Percentiles rank a stretch among this genome's conserved stretches.
phyloP scores from a whole-genome alignment of 2,329 filamentous ascomycete genomes.

The Pyrenochaeta sp. region DNA sequence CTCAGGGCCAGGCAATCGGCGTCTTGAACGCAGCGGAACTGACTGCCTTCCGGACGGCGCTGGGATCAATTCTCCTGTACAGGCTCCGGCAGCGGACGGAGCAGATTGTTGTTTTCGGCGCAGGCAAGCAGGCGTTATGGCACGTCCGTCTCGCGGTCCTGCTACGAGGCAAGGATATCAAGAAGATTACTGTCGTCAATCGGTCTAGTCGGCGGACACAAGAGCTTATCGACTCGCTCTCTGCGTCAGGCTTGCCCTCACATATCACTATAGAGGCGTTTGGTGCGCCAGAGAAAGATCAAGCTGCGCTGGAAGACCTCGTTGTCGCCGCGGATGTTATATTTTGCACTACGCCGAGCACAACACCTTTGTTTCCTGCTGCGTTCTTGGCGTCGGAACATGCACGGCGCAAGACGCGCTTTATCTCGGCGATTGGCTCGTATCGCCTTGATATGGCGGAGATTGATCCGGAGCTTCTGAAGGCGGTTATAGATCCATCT shows the following conservation, averaged over 20 bases:
- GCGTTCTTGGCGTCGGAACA: slow-evolving; percentile 37
- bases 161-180: slow-evolving; percentile 44
- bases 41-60: slow-evolving; percentile 81
- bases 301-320: too few relatives aligned
- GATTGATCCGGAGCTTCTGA: slow-evolving; percentile 55
- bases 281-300: too few relatives aligned
- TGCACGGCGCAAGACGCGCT: slow-evolving; percentile 20
- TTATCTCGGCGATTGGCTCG: slow-evolving; percentile 40
- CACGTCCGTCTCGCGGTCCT: slow-evolving; percentile 58
- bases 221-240: slow-evolving; percentile 13
- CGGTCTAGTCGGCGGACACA: slow-evolving; percentile 20
- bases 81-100: slow-evolving; percentile 21
- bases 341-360: slow-evolving; percentile 61
- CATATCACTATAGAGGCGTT: neutral
- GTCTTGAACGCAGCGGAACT: slow-evolving; percentile 77
- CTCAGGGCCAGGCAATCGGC: slow-evolving; percentile 66
- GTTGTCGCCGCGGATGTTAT: slow-evolving; percentile 50
- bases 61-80: slow-evolving; percentile 71
- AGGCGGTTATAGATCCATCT: slow-evolving; percentile 16
- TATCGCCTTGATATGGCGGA: slow-evolving; percentile 57
- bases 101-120: slow-evolving; percentile 58
- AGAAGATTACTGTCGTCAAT: slow-evolving; percentile 35
- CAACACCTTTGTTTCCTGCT: slow-evolving; percentile 53
- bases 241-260: neutral
- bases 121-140: slow-evolving; percentile 61